Conservation (phyloP, 306 rosid genomes). For the Castanospermum australe region DNA sequence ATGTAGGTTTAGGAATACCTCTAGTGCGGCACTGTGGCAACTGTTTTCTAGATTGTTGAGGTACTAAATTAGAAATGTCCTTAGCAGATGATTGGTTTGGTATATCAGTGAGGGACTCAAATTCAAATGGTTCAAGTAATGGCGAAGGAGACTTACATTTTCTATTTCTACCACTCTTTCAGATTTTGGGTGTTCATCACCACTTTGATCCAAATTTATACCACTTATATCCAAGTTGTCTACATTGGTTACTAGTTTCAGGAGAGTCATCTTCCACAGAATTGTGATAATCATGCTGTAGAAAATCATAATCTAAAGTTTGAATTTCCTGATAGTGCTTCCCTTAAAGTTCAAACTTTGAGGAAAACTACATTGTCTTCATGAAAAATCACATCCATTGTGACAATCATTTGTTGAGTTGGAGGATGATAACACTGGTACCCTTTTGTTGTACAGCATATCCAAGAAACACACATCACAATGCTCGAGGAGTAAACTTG, state of each 20-base stretch:
- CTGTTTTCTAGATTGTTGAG: not conserved
- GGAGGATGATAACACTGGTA: not conserved
- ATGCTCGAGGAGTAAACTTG: not conserved
- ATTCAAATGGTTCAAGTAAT: not conserved
- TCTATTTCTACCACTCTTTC: not conserved
- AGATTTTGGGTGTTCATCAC: not conserved
- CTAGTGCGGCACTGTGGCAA: not conserved
- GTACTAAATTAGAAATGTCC: not conserved
- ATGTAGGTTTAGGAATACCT: slow-evolving; percentile 12
- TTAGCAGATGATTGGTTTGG: not conserved
- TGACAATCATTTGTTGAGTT: not conserved
- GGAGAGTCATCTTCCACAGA: no score
- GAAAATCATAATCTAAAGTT: no score
- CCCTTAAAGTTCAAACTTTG: not conserved
- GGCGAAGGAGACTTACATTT: not conserved
- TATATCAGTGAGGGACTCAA: not conserved
- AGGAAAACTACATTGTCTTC: not conserved
- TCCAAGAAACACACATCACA: not conserved
- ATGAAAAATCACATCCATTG: not conserved
- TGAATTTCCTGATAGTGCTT: no score
- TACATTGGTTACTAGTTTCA: no score
- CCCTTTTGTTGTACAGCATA: not conserved
- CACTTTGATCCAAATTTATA: not conserved
- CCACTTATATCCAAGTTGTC: not conserved
- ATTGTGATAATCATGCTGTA: no score